These are phyloP conservation scores for Groenewaldozyma tartarivorans DNA, from an alignment of 805 yeast genomes.

Conservation along the genomic window DNA sequence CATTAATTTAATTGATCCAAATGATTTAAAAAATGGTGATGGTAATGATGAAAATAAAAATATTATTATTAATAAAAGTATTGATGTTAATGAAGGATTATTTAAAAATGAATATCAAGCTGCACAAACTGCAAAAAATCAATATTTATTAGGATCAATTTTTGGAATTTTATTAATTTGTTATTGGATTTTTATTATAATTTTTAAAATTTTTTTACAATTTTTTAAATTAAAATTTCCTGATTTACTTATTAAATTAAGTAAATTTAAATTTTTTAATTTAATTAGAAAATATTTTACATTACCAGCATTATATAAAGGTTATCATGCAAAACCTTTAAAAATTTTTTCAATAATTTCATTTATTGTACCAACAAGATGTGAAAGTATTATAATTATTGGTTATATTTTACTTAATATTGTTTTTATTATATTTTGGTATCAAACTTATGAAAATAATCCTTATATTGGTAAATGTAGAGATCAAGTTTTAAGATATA, in stretches of 20 bases:
- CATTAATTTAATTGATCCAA: constrained; percentile 12
- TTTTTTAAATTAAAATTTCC: constrained; percentile 16
- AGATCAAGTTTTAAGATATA: constrained; percentile 14
- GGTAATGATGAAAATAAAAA: background rate
- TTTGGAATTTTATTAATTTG: constrained; percentile 24
- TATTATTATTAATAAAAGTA: constrained; percentile 3
- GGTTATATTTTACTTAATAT: constrained; percentile 28
- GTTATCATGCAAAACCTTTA: constrained; percentile 23
- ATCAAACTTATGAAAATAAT: constrained; percentile 13
- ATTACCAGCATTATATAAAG: constrained; percentile 26
- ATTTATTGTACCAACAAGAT: constrained; percentile 32
- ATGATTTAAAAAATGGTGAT: no score
- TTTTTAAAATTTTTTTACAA: constrained; percentile 17
- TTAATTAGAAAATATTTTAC: constrained; percentile 22
- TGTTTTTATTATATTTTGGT: constrained; percentile 18
- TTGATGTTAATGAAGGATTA: constrained; percentile 4
- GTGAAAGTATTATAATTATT: constrained; percentile 31
- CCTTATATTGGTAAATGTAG: constrained; percentile 7
- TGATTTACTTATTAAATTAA: constrained; percentile 22
- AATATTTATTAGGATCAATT: constrained; percentile 22
- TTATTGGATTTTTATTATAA: constrained; percentile 25
- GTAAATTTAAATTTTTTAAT: constrained; percentile 8
- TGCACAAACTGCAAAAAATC: constrained; percentile 21
- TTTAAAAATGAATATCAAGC: constrained; percentile 14
- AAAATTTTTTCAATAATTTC: constrained; percentile 10